phyloP scores from a whole-genome alignment of 495 filamentous ascomycete genomes.

The Annulohypoxylon nitens region DNA sequence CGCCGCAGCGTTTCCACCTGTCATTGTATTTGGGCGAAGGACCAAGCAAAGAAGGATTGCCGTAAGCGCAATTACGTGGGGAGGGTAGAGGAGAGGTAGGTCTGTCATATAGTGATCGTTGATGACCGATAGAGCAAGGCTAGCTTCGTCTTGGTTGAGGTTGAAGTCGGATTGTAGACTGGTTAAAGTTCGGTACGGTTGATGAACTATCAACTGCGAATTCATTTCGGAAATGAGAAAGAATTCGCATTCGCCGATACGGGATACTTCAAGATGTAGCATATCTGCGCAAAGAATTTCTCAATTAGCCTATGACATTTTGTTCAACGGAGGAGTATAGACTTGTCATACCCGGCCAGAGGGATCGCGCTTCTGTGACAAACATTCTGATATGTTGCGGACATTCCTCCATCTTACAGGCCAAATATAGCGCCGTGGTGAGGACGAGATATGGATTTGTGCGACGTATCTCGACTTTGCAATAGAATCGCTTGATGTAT shows the following conservation, averaged over 20 bases:
- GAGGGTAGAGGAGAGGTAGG: slow-evolving; percentile 86
- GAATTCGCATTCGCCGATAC: slow-evolving; percentile 96
- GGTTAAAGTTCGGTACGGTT: slow-evolving; percentile 92
- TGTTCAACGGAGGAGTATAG: slow-evolving; percentile 25
- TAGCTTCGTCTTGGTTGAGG: slow-evolving; percentile 81
- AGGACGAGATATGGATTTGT: slow-evolving; percentile 95
- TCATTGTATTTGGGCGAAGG: slow-evolving; percentile 67
- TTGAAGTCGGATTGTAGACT: slow-evolving; percentile 77
- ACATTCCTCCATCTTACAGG: slow-evolving; percentile 98
- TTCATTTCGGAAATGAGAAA: slow-evolving; percentile 94
- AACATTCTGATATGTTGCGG: slow-evolving; percentile 95
- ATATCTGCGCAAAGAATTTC: slow-evolving; percentile 67
- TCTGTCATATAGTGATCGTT: slow-evolving; percentile 98
- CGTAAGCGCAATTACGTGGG: slow-evolving; percentile 90
- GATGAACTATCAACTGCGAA: slow-evolving; percentile 93
- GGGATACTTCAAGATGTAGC: slow-evolving; percentile 83
- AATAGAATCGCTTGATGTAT: slow-evolving; percentile 94
- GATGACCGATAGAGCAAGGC: slow-evolving; percentile 86
- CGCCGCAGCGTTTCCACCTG: slow-evolving; percentile 45
- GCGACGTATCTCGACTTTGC: slow-evolving; percentile 87
- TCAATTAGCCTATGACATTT: slow-evolving; percentile 33
- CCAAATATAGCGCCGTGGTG: slow-evolving; percentile 91
- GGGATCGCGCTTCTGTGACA: slow-evolving; percentile 82
- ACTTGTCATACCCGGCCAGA: slow-evolving; percentile 79
- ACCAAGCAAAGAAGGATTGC: slow-evolving; percentile 89